Evolutionary conservation across 108 stramenopile genomes (phyloP), one percentile per base, ranked within the genome.

Genomic region (Nitzschia palea): DNA sequence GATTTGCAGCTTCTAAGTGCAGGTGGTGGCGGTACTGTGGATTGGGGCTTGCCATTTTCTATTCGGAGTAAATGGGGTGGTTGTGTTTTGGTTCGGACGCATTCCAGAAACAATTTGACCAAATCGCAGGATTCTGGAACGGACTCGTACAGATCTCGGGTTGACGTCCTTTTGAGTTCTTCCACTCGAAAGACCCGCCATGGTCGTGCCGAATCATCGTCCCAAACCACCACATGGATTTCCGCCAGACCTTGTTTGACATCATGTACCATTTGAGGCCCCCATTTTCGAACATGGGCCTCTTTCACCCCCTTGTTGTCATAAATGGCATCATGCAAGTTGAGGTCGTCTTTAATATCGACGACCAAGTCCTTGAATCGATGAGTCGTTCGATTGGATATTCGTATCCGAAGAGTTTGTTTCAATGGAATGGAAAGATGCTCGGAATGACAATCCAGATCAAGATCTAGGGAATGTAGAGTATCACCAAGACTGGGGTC

Each of bases 281-380:
- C 61, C 75, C 75, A 76, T 42, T 76, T 76, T 10, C 75, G 61
- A 4, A 68, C 55, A 55, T 76, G 57, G 3, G 75, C 75, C 18
- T 60, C 57, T 50, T 76, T 76, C 1, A 76, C 75, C n/a, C 34
- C 44, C 0, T 26, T 25, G 27, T 68, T 35, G 62, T 76, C 35
- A 36, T 76, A 76, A 18, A 76, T 37, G 44, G 68, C 33, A 51
- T 69, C 75, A 50, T 37, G 69, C 2, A 76, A 34, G 6, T 51
- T 76, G 33, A 62, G 30, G 30, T 66, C 35, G 20, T 76, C 47
- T 10, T 55, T 36, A 23, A 76, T 67, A 4, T 63, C 51, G 28
- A 76, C 55, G 20, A 76, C 30, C 17, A 76, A 18, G 23, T 76
- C 67, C 47, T 76, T 76, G 45, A 25, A 67, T 29, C 67, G 36